Conservation (phyloP, 23 red algal species). For the Gracilaria domingensis region DNA sequence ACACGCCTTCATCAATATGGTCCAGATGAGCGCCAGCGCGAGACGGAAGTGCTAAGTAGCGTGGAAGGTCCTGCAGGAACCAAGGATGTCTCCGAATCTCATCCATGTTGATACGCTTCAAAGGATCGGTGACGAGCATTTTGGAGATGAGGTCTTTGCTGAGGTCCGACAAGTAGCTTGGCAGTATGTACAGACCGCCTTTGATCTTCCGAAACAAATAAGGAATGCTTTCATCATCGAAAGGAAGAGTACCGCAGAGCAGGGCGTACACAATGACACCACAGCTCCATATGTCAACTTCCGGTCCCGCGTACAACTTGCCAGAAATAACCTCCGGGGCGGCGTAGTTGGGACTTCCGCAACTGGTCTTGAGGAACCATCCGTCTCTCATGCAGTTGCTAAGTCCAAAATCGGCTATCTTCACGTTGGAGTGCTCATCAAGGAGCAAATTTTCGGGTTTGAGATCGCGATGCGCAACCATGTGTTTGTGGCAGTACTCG, state of each 20-base stretch:
- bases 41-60: slow-evolving; percentile 83
- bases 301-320: slow-evolving; percentile 97
- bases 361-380: slow-evolving; percentile 93
- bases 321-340: slow-evolving; percentile 98
- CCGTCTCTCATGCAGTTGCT: slow-evolving; percentile 96
- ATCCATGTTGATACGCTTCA: slow-evolving; percentile 92
- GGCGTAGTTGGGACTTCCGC: slow-evolving; percentile 98
- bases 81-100: slow-evolving; percentile 94
- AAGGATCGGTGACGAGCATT: slow-evolving; percentile 95
- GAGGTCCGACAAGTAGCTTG: slow-evolving; percentile 86
- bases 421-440: slow-evolving; percentile 92
- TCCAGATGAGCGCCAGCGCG: slow-evolving; percentile 54
- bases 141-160: slow-evolving; percentile 88
- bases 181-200: slow-evolving; percentile 91
- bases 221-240: slow-evolving; percentile 98
- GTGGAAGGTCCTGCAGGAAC: slow-evolving; percentile 92
- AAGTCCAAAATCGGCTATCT: slow-evolving; percentile 99
- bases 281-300: slow-evolving; percentile 97
- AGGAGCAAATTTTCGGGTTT: slow-evolving; percentile 98
- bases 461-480: slow-evolving; percentile 97
- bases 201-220: slow-evolving; percentile 97
- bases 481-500: slow-evolving; percentile 98
- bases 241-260: slow-evolving; percentile 96
- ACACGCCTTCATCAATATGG: slow-evolving; percentile 74
- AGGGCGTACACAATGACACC: slow-evolving; percentile 97